Base-by-base conservation (phyloP, 2,329 filamentous ascomycete species). In the Neonectria neomacrospora region DNA sequence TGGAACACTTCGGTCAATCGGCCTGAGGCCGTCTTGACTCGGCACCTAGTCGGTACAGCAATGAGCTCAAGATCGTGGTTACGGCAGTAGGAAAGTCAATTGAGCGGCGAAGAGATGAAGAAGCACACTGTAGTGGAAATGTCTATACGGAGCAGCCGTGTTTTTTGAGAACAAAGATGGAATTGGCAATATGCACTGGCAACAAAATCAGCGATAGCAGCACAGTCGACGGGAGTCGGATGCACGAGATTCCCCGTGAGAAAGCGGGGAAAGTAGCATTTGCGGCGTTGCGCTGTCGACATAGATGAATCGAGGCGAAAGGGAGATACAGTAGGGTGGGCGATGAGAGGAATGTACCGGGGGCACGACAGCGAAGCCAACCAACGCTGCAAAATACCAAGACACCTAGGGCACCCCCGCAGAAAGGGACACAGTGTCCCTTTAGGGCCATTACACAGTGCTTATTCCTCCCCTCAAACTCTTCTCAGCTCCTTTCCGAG, bases 221-320 rank as follows among this genome's bases (percentile, higher is more conserved):
- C 16, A 48, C 20, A 23, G 23, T 4, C 41, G 23, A 12, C 9
- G 23, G 55, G 26, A 37, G 23, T n/a, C 23, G 41, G 32, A 47
- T 47, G 26, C 28, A 9, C 39, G 45, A 45, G n/a, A 58, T 44
- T 39, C 26, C 23, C 30, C 26, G 30, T 61, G 41, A 47, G 65
- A 67, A 67, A 67, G 70, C 68, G 70, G 70, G 70, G 70, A 69
- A 72, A 63, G 67, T 64, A 57, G 58, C 58, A 69, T 60, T 70
- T n/a, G n/a, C n/a, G n/a, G n/a, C n/a, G n/a, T n/a, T n/a, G 39
- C 57, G 56, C 37, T 57, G 57, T 59, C 42, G 56, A 61, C 57
- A 61, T 22, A 32, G 32, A 44, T 60, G 61, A 48, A 58, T 34
- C 55, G 37, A 20, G 18, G 51, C 47, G 51, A 42, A 47, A 22